Percentiles rank a stretch among this genome's conserved stretches.
Evolutionary conservation across 2,329 filamentous ascomycete genomes (phyloP).

Genomic region (Trichoderma breve): DNA sequence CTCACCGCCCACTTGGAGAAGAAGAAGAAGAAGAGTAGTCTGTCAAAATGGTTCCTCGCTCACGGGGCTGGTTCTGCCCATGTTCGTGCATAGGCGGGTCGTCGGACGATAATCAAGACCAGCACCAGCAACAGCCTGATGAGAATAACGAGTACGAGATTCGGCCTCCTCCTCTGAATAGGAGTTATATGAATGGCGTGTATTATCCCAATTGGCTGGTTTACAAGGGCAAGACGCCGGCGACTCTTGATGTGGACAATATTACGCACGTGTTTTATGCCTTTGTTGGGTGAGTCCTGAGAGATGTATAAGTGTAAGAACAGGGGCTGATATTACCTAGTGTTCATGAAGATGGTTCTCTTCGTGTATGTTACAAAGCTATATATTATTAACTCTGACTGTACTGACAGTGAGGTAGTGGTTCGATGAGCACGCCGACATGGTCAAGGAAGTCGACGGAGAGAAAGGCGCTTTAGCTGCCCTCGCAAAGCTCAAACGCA

Average conservation of each 20-base stretch:
- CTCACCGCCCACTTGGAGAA: not conserved
- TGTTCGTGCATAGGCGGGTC: conserved; percentile 11
- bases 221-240: conserved; percentile 60
- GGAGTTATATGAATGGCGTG: conserved; percentile 36
- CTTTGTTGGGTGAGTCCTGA: conserved; percentile 49
- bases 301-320: not conserved
- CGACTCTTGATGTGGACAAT: conserved; percentile 52
- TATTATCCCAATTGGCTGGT: conserved; percentile 67
- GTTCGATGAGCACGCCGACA: conserved; percentile 64
- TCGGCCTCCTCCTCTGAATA: not conserved
- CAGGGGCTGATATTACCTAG: conserved; percentile 23
- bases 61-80: conserved; percentile 7
- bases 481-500: conserved; percentile 55
- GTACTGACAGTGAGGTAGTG: conserved; percentile 23
- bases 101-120: not conserved
- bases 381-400: too few relatives aligned
- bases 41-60: not conserved
- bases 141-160: not conserved
- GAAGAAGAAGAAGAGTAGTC: not conserved
- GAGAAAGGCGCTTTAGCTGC: conserved; percentile 59
- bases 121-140: not conserved
- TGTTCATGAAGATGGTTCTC: conserved; percentile 34
- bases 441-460: conserved; percentile 58
- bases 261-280: conserved; percentile 66
- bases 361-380: conserved; percentile 49